A percentile compares a stretch with the other conserved stretches of the same genome.
phyloP scores from a whole-genome alignment of 139 green algal species.

The Tetradesmus obliquus region DNA sequence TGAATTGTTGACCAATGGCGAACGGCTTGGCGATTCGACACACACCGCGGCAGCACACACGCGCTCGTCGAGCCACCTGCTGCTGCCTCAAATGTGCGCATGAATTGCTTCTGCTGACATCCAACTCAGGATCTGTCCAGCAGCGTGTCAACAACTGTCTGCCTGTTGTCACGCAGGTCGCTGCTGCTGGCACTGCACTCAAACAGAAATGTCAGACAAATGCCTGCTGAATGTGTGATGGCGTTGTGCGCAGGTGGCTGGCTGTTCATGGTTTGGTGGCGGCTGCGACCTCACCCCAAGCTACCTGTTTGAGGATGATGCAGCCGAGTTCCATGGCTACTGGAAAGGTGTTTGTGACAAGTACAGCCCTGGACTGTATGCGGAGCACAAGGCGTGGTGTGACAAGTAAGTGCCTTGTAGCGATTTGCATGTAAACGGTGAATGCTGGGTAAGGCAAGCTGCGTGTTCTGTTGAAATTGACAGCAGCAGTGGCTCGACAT shows the following conservation, averaged over 20 bases:
- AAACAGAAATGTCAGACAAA: too few species aligned
- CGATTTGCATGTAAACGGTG: not conserved
- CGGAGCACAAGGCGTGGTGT: conserved; percentile 91
- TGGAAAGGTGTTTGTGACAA: conserved; percentile 88
- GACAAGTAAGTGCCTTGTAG: conserved; percentile 70
- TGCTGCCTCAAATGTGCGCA: too few species aligned
- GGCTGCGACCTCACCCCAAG: conserved; percentile 96
- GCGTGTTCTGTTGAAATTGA: not conserved
- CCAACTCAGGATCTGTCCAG: too few species aligned
- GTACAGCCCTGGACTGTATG: conserved; percentile 82
- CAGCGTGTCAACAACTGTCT: not conserved
- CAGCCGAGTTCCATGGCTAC: conserved; percentile 82
- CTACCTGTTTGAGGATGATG: conserved; percentile 89
- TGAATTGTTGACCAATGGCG: too few species aligned
- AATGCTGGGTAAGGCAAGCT: not conserved
- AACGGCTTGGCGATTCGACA: too few species aligned
- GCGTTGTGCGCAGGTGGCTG: conserved; percentile 70
- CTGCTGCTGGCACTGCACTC: not conserved
- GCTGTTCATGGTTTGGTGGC: conserved; percentile 91
- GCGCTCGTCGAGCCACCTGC: too few species aligned
- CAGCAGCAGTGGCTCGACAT: not conserved
- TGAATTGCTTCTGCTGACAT: too few species aligned
- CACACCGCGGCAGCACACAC: too few species aligned
- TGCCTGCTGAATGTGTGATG: not conserved
- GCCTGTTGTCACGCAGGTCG: not conserved